A percentile compares a stretch with the other conserved stretches of the same genome.
Evolutionary conservation across 257 asterid species (phyloP).

Genomic region (Lantana camara): DNA sequence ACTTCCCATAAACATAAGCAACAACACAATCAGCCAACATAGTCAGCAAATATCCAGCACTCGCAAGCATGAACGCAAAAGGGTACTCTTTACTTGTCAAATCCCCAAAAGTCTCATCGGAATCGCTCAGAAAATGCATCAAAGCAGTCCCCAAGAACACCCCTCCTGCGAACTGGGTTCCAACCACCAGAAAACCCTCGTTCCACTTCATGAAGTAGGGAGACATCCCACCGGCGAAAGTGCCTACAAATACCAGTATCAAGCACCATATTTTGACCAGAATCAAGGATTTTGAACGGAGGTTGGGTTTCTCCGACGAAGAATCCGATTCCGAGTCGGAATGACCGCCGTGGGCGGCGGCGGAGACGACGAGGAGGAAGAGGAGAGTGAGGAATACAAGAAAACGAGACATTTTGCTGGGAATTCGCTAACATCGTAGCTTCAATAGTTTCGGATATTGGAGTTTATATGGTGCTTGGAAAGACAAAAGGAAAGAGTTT

Average conservation of each 20-base stretch:
- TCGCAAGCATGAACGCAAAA: slow-evolving; percentile 83
- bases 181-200: slow-evolving; percentile 72
- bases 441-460: neutral
- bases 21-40: slow-evolving; percentile 82
- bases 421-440: slow-evolving; percentile 1
- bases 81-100: slow-evolving; percentile 71
- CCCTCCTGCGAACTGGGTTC: slow-evolving; percentile 96
- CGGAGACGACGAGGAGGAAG: slow-evolving; percentile 46
- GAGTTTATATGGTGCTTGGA: neutral
- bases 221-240: slow-evolving; percentile 81
- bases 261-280: slow-evolving; percentile 82
- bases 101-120: slow-evolving; percentile 72
- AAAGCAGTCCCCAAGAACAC: slow-evolving; percentile 81
- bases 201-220: slow-evolving; percentile 88
- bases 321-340: slow-evolving; percentile 35
- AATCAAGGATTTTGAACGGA: slow-evolving; percentile 60
- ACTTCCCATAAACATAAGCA: slow-evolving; percentile 53
- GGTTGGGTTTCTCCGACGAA: slow-evolving; percentile 52
- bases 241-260: slow-evolving; percentile 66
- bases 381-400: slow-evolving; percentile 43
- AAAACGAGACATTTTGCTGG: slow-evolving; percentile 45
- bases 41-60: slow-evolving; percentile 76
- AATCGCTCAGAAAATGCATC: slow-evolving; percentile 92
- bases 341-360: slow-evolving; percentile 65
- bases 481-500: neutral